Evolutionary conservation across 2,329 filamentous ascomycete species (phyloP).

Genomic region (Fusarium fujikuroi): DNA sequence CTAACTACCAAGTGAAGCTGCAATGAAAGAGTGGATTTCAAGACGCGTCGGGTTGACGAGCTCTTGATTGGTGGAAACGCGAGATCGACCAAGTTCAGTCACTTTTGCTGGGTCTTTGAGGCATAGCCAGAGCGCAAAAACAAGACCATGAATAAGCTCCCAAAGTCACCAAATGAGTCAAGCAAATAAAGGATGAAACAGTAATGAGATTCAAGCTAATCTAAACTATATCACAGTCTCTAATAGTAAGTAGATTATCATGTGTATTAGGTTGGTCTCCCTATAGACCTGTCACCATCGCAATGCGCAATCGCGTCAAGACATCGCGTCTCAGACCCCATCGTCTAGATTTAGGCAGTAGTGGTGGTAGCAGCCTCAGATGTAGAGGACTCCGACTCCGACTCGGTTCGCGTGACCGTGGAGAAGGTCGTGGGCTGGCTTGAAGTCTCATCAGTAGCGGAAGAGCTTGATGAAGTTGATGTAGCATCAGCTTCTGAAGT

Average conservation of each 20-base stretch:
- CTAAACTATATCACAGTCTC: constrained; percentile 1
- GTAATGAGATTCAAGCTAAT: constrained; percentile 1
- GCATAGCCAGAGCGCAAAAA: no score
- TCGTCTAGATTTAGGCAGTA: not conserved
- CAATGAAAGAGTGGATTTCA: not conserved
- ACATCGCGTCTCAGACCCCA: not conserved
- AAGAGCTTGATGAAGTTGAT: not conserved
- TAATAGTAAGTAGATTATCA: not conserved
- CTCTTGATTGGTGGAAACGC: not conserved
- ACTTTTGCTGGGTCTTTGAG: no score
- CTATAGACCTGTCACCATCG: not conserved
- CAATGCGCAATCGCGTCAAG: not conserved
- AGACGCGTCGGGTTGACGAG: not conserved
- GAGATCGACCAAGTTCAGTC: not conserved
- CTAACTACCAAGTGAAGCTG: not conserved
- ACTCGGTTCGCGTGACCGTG: not conserved
- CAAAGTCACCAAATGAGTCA: not conserved
- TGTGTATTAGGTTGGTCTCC: not conserved
- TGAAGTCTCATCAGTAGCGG: not conserved
- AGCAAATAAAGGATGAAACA: not conserved
- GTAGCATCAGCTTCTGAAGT: not conserved
- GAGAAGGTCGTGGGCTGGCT: not conserved
- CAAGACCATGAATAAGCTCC: not conserved
- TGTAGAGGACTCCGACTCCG: not conserved
- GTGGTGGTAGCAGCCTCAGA: not conserved